Evolutionary conservation across 2,329 filamentous ascomycete species (phyloP).

Genomic region (Neoarthrinium moseri): DNA sequence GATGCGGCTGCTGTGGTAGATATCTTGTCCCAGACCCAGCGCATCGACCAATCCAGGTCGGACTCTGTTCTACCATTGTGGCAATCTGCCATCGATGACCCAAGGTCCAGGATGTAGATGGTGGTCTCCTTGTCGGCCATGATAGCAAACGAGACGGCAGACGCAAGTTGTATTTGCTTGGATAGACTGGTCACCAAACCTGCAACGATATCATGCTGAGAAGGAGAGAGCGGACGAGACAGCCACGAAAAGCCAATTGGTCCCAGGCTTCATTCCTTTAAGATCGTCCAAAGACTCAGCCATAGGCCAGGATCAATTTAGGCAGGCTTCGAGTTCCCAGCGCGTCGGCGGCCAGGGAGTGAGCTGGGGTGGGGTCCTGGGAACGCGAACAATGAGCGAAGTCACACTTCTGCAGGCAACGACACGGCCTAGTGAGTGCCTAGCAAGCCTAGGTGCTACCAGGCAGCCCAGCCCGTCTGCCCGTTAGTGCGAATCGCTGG

Average conservation of each 20-base stretch:
- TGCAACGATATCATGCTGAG: background rate
- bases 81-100: constrained; percentile 75
- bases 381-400: constrained; percentile 12
- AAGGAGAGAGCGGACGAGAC: background rate
- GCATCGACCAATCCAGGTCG: constrained; percentile 86
- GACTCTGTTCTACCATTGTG: constrained; percentile 70
- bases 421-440: too few species aligned
- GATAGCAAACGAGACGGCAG: constrained; percentile 19
- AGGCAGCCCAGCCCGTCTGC: background rate
- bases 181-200: background rate
- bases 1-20: constrained; percentile 66
- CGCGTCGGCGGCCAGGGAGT: constrained; percentile 2
- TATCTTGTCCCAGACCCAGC: constrained; percentile 94
- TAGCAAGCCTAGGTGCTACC: too few species aligned
- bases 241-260: background rate
- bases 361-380: background rate
- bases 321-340: constrained; percentile 1
- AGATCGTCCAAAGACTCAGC: background rate
- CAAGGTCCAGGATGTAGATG: constrained; percentile 88
- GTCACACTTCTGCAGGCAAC: constrained; percentile 11
- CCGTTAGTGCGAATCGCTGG: background rate
- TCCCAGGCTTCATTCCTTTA: background rate
- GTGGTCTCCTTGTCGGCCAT: constrained; percentile 96
- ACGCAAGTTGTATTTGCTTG: background rate
- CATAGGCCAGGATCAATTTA: background rate